phyloP scores from a whole-genome alignment of 2,329 filamentous ascomycete species.

The Colletotrichum abscissum region DNA sequence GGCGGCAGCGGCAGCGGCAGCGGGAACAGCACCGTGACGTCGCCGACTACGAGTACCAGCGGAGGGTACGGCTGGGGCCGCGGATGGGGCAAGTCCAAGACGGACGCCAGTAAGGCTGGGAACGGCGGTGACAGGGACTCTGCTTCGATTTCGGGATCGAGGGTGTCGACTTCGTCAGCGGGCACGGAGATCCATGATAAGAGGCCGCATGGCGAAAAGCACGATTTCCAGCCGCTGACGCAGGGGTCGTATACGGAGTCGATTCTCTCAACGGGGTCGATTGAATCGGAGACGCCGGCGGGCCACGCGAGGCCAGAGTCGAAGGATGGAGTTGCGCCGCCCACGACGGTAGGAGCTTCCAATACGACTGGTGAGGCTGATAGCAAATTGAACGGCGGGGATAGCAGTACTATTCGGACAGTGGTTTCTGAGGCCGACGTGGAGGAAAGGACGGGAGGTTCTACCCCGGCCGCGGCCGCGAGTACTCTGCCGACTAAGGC shows the following conservation, averaged over 20 bases:
- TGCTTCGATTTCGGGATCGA: conserved; percentile 37
- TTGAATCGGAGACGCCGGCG: conserved; percentile 22
- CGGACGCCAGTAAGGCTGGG: conserved; percentile 20
- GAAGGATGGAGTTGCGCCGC: conserved; percentile 6
- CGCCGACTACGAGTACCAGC: conserved; percentile 5
- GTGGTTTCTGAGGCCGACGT: neutral
- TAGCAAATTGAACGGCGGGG: neutral
- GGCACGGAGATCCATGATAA: conserved; percentile 16
- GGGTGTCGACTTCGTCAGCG: conserved; percentile 20
- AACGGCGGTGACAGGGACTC: conserved; percentile 39
- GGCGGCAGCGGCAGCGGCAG: conserved; percentile 18
- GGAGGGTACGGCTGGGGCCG: conserved; percentile 46
- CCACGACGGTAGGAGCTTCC: neutral
- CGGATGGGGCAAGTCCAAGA: conserved; percentile 40
- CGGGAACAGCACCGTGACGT: neutral
- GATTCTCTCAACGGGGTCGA: conserved; percentile 51
- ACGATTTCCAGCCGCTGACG: conserved; percentile 45
- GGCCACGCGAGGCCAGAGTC: conserved; percentile 19
- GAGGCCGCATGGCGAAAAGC: conserved; percentile 10
- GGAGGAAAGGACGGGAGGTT: neutral
- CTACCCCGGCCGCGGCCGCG: neutral
- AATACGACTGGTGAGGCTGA: neutral
- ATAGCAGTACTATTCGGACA: neutral
- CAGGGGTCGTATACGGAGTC: conserved; percentile 59
- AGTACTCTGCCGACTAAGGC: neutral